Evolutionary conservation across 495 filamentous ascomycete genomes (phyloP), one percentile per base, ranked within the genome.

Genomic region (Rhypophila decipiens): DNA sequence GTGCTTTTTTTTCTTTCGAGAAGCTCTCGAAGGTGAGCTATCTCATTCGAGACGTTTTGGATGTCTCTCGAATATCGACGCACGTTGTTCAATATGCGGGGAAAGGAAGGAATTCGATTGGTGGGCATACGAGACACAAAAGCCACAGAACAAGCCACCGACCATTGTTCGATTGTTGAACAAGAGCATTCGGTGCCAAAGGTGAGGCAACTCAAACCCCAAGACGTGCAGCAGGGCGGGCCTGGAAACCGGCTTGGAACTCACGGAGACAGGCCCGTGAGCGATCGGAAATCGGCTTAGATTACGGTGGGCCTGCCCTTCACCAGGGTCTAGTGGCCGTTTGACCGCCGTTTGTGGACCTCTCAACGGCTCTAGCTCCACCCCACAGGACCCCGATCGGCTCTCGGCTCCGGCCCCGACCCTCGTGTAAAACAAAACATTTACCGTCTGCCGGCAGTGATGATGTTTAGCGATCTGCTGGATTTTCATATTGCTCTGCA

Each of bases 221-320:
- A 49, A 44, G 50, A 58, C 46, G 48, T 58, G 55, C 44, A 44
- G 55, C 55, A 51, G 47, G 51, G 40, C 35, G 44, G 55, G 55
- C 48, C 41, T 15, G 20, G 15, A 36, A 41, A 43, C 17, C n/a
- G 51, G 51, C 51, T 46, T 58, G 51, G 44, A 58, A 58, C 56
- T 50, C 48, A 36, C 42, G 47, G 23, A 49, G 47, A 22, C 24
- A 31, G 19, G 17, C 9, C 27, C n/a, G 42, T 24, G 34, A 24
- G 31, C 11, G 19, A 9, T 12, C 29, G 3, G 3, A 33, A 24
- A 12, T 15, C 27, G 29, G 24, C 18, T 15, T 19, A 37, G 7
- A 10, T 34, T 1, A 27, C 17, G 37, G 24, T n/a, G n/a, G n/a
- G n/a, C n/a, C n/a, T n/a, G 11, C n/a, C 10, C 19, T 38, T 38